These are phyloP conservation scores for Scorias spongiosa DNA, from an alignment of 2,329 filamentous ascomycete species.

Conservation along the genomic window DNA sequence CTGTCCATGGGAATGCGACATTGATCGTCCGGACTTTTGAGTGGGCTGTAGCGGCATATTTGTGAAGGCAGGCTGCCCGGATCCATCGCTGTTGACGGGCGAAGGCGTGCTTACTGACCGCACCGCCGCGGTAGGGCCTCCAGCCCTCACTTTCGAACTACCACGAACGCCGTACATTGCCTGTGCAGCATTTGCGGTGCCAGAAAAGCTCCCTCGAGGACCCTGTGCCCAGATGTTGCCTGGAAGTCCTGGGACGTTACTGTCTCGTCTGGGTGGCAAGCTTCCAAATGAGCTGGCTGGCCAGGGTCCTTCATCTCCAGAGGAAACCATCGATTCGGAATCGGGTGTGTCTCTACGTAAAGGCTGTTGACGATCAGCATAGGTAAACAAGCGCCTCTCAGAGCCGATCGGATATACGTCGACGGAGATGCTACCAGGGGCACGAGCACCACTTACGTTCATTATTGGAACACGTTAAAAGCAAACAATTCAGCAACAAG, in stretches of 20 bases:
- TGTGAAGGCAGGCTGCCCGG: constrained; percentile 56
- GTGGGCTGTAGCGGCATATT: constrained; percentile 78
- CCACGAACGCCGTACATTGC: constrained; percentile 57
- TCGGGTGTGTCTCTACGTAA: constrained; percentile 78
- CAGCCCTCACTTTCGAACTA: constrained; percentile 44
- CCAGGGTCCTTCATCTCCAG: constrained; percentile 61
- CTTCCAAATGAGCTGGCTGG: constrained; percentile 41
- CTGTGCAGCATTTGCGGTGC: constrained; percentile 30
- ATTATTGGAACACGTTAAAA: background rate
- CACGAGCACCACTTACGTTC: background rate
- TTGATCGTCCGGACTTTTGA: constrained; percentile 83
- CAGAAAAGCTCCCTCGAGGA: constrained; percentile 16
- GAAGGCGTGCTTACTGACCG: constrained; percentile 20
- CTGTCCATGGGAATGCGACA: constrained; percentile 65
- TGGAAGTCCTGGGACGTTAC: constrained; percentile 27
- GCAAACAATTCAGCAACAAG: background rate
- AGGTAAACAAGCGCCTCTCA: background rate
- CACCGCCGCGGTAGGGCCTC: constrained; percentile 3
- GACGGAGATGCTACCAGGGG: too few species aligned
- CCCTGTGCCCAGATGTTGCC: constrained; percentile 19
- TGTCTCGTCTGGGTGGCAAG: constrained; percentile 15
- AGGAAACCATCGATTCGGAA: constrained; percentile 84
- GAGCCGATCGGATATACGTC: background rate
- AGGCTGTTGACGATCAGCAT: constrained; percentile 6
- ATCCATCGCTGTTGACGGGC: constrained; percentile 20